phyloP scores from a whole-genome alignment of 2,329 filamentous ascomycete genomes.

The Fusarium phyllophilum region DNA sequence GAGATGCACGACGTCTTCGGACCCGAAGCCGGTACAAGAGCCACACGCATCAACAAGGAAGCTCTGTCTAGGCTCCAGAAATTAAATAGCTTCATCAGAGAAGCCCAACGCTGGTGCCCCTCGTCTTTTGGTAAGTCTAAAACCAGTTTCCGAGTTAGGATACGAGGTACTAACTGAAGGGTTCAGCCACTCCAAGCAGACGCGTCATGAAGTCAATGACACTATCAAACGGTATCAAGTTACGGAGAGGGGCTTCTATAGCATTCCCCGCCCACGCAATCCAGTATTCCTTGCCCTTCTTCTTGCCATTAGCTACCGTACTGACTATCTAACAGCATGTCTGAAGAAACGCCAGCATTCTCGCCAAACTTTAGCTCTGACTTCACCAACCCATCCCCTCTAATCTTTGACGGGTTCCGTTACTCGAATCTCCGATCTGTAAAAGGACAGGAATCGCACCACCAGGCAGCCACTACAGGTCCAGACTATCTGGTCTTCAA shows the following conservation, averaged over 20 bases:
- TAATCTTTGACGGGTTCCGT: neutral
- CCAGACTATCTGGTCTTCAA: neutral
- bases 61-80: neutral
- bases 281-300: rapidly evolving
- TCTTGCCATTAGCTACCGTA: rapidly evolving
- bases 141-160: rapidly evolving
- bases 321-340: neutral
- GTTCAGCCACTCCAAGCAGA: neutral
- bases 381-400: neutral
- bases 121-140: neutral
- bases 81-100: neutral
- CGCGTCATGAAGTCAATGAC: neutral
- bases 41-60: neutral
- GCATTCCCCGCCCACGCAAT: neutral
- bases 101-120: neutral
- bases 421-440: neutral
- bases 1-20: neutral
- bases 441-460: neutral
- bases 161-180: rapidly evolving
- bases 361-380: neutral
- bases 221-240: neutral
- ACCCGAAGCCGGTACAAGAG: rapidly evolving
- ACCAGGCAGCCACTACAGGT: neutral
- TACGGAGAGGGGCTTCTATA: neutral
- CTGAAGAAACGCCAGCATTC: neutral